Base-by-base conservation (phyloP, 73 alveolate genomes). In the Stentor roeselii region DNA sequence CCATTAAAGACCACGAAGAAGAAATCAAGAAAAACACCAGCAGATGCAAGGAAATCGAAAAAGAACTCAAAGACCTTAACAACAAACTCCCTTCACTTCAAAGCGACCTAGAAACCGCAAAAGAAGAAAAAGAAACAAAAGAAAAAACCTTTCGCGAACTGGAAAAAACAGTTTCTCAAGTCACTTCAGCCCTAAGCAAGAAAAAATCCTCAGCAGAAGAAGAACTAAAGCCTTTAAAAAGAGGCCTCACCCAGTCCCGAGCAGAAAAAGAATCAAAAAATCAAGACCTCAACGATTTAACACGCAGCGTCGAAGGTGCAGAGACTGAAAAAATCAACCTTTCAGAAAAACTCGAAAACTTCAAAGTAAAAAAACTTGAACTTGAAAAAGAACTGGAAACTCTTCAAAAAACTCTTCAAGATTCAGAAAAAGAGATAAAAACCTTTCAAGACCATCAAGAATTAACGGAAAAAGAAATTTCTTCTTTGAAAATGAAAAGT, bases 1-100 rank as follows among this genome's bases (percentile, higher is more conserved):
- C 60, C 31, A 82, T 32, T 34, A 86, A 76, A 32, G 93, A 88
- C 36, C 59, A 74, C 34, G 88, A 84, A 36, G 60, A 86, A 75
- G 87, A 30, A 3, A 84, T 61, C 42, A 78, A 34, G 59, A 58
- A 75, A 42, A 58, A 6, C 3, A 34, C 37, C 31, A 39, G 42
- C 83, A 88, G 78, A 83, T 39, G 76, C 76, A 88, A 35, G 60
- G 84, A 77, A 84, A 88, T 86, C 75, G 84, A 75, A 82, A 67
- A 58, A 85, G 42, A 38, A 59, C 41, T 50, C 34, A 42, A 38
- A 59, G 80, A 50, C 59, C 76, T 38, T 75, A 41, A 42, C 34
- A 59, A 74, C 77, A 75, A n/a, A 58, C 84, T 58, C 75, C 83
- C 78, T 31, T 36, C 31, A 36, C 38, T 27, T 59, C 60, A 50